Evolutionary conservation across 1,284 basidiomycete genomes (phyloP), one percentile per base, ranked within the genome.

Genomic region (Hypsizygus ulmarius): DNA sequence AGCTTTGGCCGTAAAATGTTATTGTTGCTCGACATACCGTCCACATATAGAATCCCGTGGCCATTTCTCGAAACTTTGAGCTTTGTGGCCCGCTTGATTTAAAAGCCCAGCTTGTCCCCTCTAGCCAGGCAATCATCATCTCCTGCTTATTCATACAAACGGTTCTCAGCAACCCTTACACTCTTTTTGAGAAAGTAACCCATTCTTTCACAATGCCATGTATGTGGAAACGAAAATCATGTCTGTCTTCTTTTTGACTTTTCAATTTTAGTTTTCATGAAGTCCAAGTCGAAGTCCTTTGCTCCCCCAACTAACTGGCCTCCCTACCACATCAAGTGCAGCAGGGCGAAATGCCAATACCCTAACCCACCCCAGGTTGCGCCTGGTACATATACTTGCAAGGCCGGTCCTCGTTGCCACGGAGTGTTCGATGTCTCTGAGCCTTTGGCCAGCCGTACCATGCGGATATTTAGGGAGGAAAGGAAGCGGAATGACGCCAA

Each of bases 301-400:
- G 8, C 49, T 1, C 59, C 64, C 11, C 69, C 68, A 0, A 48
- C 59, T 3, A 54, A 59, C 43, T 71, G 68, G 69, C 71, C 71
- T 14, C 68, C 70, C 5, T 61, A 63, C 50, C 68, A 72, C 48
- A 66, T 67, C 57, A 71, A 71, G 51, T 73, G 71, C 43, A 64
- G 52, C 42, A 58, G 62, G 15, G 56, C 43, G 18, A 59, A 53
- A 11, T 73, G 71, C 50, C 54, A 51, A 29, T 64, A 59, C 34
- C 59, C 67, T 0, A 73, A 73, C 45, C 60, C 35, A 25, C 72
- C 70, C 4, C 70, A 73, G 50, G 62, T 62, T 14, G 54, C 47
- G 44, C 61, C 67, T 40, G 69, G 69, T 16, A 55, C 51, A 35
- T 72, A 71, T 39, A 55, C 49, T 5, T 71, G 71, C 38, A 56